These are phyloP conservation scores for Helianthus annuus DNA, from an alignment of 129 eudicot genomes.

Conservation along the genomic window DNA sequence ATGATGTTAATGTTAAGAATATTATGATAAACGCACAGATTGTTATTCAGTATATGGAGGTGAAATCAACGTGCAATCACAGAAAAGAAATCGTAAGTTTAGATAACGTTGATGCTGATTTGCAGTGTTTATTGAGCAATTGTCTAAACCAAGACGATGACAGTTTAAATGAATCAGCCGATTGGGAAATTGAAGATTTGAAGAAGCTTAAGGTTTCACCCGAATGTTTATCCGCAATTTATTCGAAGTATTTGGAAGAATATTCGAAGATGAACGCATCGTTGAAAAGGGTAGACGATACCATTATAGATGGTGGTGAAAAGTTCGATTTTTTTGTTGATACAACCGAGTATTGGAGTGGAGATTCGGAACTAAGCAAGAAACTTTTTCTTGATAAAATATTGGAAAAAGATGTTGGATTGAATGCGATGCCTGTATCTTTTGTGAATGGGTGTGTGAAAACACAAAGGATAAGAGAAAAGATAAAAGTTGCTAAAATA, in stretches of 20 bases:
- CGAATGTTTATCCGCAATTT: conserved; percentile 49
- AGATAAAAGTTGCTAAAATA: conserved; percentile 59
- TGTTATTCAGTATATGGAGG: conserved; percentile 79
- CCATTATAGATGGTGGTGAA: neutral
- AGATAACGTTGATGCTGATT: conserved; percentile 31
- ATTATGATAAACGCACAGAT: conserved; percentile 60
- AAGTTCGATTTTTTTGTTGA: conserved; percentile 22
- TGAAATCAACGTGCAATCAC: conserved; percentile 53
- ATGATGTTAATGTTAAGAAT: conserved; percentile 70
- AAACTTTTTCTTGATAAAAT: conserved; percentile 55
- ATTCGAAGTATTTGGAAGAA: conserved; percentile 44
- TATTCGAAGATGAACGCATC: conserved; percentile 29
- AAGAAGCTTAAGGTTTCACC: conserved; percentile 48
- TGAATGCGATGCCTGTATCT: conserved; percentile 61
- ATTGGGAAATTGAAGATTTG: conserved; percentile 28
- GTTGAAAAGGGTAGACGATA: conserved; percentile 12
- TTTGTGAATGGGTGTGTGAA: conserved; percentile 45
- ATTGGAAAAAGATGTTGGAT: conserved; percentile 68
- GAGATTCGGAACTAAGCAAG: conserved; percentile 66
- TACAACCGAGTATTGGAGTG: conserved; percentile 60
- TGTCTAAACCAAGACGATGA: conserved; percentile 34
- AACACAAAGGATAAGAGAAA: conserved; percentile 41
- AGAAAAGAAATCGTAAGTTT: conserved; percentile 19
- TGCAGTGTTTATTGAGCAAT: conserved; percentile 44
- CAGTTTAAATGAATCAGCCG: conserved; percentile 15